phyloP scores from a whole-genome alignment of 306 rosid species.

The Luffa acutangula region DNA sequence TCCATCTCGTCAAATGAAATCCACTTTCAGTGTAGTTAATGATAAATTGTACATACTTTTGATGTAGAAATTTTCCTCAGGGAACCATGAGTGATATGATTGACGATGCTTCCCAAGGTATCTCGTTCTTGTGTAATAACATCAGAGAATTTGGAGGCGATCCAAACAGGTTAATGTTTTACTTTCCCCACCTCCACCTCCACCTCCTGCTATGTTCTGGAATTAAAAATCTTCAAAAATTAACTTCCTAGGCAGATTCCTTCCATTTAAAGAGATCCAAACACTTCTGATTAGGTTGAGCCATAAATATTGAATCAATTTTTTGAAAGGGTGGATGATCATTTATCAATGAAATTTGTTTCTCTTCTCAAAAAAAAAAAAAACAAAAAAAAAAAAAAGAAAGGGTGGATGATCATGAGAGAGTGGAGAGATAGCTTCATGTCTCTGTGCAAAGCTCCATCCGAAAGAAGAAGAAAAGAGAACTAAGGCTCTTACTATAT shows the following conservation, averaged over 20 bases:
- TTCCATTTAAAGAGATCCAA: not conserved
- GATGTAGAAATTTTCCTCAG: constrained; percentile 88
- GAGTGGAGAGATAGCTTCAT: not conserved
- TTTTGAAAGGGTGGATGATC: not conserved
- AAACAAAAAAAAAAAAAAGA: too few species aligned
- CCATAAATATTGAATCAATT: not conserved
- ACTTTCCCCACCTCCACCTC: not conserved
- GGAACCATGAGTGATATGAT: constrained; percentile 92
- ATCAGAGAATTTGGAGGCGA: constrained; percentile 96
- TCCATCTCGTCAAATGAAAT: not conserved
- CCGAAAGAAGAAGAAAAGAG: not conserved
- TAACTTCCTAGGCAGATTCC: not conserved
- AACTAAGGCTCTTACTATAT: not conserved
- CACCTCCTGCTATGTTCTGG: not conserved
- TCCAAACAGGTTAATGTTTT: constrained; percentile 56
- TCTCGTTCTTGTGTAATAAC: constrained; percentile 80
- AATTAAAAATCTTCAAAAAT: not conserved
- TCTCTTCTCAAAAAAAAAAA: too few species aligned
- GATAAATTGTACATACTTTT: constrained; percentile 1
- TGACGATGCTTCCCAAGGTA: constrained; percentile 78
- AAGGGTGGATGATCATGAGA: not conserved
- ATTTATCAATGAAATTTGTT: too few species aligned
- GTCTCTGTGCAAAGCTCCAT: not conserved
- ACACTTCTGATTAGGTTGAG: not conserved
- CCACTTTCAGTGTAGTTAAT: not conserved